Evolutionary conservation across 176 grass and related monocot species (phyloP).

Genomic region (Alopecurus myosuroides): DNA sequence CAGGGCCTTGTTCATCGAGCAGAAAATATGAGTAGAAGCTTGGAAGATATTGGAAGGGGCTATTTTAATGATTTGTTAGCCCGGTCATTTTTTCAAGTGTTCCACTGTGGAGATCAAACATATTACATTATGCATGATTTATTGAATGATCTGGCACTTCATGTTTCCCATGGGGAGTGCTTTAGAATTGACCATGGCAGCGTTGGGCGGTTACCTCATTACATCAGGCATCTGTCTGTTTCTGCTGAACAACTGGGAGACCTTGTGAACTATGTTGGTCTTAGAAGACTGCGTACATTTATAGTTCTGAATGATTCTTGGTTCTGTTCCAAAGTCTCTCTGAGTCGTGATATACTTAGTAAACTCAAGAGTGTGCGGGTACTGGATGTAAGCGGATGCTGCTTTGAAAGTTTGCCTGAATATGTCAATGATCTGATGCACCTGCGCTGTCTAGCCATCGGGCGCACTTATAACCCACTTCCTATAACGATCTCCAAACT

Average conservation of each 20-base stretch:
- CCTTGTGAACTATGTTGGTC: background rate
- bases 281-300: background rate
- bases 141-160: constrained; percentile 31
- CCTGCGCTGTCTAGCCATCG: constrained; percentile 26
- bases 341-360: background rate
- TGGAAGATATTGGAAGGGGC: constrained; percentile 30
- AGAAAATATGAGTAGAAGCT: background rate
- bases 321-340: background rate
- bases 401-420: constrained; percentile 14
- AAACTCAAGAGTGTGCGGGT: constrained; percentile 24
- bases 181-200: background rate
- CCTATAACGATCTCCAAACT: constrained; percentile 14
- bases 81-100: constrained; percentile 33
- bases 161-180: constrained; percentile 25
- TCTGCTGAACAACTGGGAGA: background rate
- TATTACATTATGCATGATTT: constrained; percentile 32
- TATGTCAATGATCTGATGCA: background rate
- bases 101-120: background rate
- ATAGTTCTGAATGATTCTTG: constrained; percentile 1
- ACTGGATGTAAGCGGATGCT: constrained; percentile 14
- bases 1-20: constrained; percentile 23
- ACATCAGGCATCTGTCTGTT: constrained; percentile 24
- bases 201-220: background rate
- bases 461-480: background rate
- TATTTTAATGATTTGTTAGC: constrained; percentile 29